Conservation (phyloP, 208 protist genomes). For the Trypanosoma brucei region DNA sequence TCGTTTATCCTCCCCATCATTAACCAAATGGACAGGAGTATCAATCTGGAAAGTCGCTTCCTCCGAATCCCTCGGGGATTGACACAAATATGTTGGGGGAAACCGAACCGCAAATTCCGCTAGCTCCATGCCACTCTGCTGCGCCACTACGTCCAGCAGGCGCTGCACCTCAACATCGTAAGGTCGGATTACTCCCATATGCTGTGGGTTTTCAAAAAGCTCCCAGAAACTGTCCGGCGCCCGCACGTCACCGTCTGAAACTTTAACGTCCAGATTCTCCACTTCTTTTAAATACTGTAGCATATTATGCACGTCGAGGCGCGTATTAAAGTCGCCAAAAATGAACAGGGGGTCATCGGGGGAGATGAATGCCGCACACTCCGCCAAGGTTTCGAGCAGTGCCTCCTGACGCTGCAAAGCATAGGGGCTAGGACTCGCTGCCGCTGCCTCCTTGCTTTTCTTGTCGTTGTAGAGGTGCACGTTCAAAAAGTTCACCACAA, state of each 20-base stretch:
- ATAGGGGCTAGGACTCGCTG: slow-evolving; percentile 48
- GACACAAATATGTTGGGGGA: slow-evolving; percentile 55
- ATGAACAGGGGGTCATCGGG: slow-evolving; percentile 66
- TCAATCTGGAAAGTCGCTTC: not conserved
- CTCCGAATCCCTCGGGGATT: slow-evolving; percentile 18
- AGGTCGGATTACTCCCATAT: slow-evolving; percentile 17
- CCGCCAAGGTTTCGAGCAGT: slow-evolving; percentile 55
- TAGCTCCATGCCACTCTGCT: slow-evolving; percentile 44
- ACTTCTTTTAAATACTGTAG: slow-evolving; percentile 33
- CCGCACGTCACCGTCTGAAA: slow-evolving; percentile 37
- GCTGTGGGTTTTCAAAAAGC: slow-evolving; percentile 28
- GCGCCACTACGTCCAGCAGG: slow-evolving; percentile 48
- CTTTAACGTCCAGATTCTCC: slow-evolving; percentile 30
- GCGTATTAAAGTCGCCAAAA: slow-evolving; percentile 75
- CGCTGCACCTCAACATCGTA: slow-evolving; percentile 52
- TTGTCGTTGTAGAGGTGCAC: slow-evolving; percentile 73
- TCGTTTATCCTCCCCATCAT: not conserved
- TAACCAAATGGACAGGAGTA: not conserved
- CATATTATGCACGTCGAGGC: slow-evolving; percentile 43
- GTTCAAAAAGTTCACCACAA: slow-evolving; percentile 62
- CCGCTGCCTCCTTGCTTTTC: slow-evolving; percentile 45
- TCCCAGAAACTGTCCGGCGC: slow-evolving; percentile 52
- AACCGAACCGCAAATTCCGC: slow-evolving; percentile 64
- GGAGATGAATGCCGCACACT: slow-evolving; percentile 41
- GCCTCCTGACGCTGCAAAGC: slow-evolving; percentile 35